phyloP scores from a whole-genome alignment of 2,329 filamentous ascomycete species.

The Aureobasidium namibiae region DNA sequence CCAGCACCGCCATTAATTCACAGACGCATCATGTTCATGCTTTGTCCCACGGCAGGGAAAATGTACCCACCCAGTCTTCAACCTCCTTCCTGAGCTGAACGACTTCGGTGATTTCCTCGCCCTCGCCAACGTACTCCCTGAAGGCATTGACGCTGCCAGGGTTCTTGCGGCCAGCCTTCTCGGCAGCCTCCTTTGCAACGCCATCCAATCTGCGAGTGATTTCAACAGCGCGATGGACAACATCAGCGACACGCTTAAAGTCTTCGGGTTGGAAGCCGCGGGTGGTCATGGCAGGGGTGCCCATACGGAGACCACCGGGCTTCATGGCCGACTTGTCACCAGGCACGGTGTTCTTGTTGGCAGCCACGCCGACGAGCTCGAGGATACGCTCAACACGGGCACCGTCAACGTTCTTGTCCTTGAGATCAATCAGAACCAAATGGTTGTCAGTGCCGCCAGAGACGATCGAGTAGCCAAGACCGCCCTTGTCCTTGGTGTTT shows the following conservation, averaged over 20 bases:
- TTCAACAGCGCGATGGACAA: constrained; percentile 47
- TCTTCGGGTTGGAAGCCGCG: constrained; percentile 85
- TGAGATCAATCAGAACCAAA: constrained; percentile 91
- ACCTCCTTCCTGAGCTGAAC: constrained; percentile 66
- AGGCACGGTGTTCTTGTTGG: constrained; percentile 99
- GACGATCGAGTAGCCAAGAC: constrained; percentile 85
- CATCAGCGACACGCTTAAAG: constrained; percentile 18
- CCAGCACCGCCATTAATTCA: neutral
- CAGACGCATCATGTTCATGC: neutral
- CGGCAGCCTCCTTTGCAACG: constrained; percentile 59
- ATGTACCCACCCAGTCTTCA: constrained; percentile 70
- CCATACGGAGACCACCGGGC: constrained; percentile 87
- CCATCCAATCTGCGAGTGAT: constrained; percentile 72
- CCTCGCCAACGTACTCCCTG: constrained; percentile 58
- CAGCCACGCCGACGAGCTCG: constrained; percentile 85
- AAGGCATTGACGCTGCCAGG: constrained; percentile 59
- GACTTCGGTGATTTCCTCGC: constrained; percentile 61
- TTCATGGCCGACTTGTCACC: constrained; percentile 91
- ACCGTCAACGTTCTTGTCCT: constrained; percentile 80
- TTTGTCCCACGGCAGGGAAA: constrained; percentile 59
- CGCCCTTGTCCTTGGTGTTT: constrained; percentile 54
- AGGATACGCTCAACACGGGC: constrained; percentile 49
- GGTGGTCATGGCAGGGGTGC: constrained; percentile 95
- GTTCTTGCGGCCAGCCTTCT: constrained; percentile 59
- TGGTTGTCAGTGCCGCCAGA: constrained; percentile 95